These are phyloP conservation scores for Ailanthus altissimus DNA, from an alignment of 345 rosid genomes.

Conservation along the genomic window DNA sequence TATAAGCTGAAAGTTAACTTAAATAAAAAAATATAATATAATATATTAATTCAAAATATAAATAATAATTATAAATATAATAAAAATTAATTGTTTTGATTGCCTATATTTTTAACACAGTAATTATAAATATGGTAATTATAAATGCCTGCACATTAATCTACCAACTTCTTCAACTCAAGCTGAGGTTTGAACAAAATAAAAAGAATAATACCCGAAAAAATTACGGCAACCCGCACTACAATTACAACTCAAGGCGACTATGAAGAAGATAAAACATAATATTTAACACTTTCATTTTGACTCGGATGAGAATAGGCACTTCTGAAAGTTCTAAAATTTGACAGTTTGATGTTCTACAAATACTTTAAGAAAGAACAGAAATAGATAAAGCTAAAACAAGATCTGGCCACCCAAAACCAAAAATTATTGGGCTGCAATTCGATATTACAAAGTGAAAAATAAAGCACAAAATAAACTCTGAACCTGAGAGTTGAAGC, in stretches of 20 bases:
- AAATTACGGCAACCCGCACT: background rate
- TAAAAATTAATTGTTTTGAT: no score
- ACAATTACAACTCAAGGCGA: background rate
- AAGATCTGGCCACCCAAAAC: slow-evolving; percentile 39
- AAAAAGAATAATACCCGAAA: no score
- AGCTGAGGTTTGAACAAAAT: no score
- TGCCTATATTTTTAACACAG: no score
- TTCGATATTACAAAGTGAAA: background rate
- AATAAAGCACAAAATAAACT: slow-evolving; percentile 1
- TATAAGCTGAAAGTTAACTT: no score
- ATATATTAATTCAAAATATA: no score
- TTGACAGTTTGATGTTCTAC: background rate
- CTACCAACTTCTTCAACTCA: no score
- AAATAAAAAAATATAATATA: no score
- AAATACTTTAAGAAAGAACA: background rate
- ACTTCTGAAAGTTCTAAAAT: no score
- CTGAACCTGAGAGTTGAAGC: background rate
- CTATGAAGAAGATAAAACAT: background rate
- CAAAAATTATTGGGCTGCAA: slow-evolving; percentile 39
- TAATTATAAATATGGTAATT: no score
- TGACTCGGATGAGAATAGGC: background rate
- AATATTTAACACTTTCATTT: background rate
- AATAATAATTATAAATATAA: no score
- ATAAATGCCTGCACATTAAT: background rate
- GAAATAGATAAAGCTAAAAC: slow-evolving; percentile 3